Percentiles rank a stretch among this genome's conserved stretches.
These are phyloP conservation scores for Takakia lepidozioides DNA, from an alignment of 225 moss, liverwort and hornwort genomes.

Conservation along the genomic window DNA sequence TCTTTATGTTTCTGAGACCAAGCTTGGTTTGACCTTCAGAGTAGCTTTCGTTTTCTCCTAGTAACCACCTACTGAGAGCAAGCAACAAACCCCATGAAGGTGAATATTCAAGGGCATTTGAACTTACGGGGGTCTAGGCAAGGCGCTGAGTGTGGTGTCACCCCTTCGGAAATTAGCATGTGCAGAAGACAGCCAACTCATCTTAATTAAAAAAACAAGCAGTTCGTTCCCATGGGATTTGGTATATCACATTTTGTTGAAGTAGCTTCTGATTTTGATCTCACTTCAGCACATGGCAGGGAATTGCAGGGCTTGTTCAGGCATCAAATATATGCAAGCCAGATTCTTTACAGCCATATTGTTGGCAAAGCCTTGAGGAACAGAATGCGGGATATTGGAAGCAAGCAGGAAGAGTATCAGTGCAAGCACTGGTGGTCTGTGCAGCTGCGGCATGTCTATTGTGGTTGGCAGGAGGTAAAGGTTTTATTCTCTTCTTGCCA, in stretches of 20 bases:
- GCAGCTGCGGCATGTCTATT: constrained; percentile 23
- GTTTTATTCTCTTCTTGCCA: constrained; percentile 1
- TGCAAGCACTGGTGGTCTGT: constrained; percentile 18
- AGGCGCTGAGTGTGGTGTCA: background rate
- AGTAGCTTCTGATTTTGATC: constrained; percentile 2
- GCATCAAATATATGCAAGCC: constrained; percentile 12
- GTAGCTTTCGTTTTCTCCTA: too few species aligned
- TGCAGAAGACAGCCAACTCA: too few species aligned
- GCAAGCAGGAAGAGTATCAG: constrained; percentile 20
- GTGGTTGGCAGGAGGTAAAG: constrained; percentile 28
- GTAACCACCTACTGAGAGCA: too few species aligned
- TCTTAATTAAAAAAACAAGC: background rate
- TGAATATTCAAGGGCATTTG: background rate
- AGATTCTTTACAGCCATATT: constrained; percentile 14
- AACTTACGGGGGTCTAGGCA: background rate
- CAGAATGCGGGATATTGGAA: constrained; percentile 14
- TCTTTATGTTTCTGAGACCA: too few species aligned
- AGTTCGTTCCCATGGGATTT: background rate
- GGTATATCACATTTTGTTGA: background rate
- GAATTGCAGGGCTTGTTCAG: constrained; percentile 36
- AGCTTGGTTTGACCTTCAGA: too few species aligned
- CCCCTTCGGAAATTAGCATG: too few species aligned
- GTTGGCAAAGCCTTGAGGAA: background rate
- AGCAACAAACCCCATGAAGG: too few species aligned
- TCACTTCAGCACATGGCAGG: constrained; percentile 38